Evolutionary conservation across 495 filamentous ascomycete species (phyloP).

Genomic region (Penicillium bovifimosum): DNA sequence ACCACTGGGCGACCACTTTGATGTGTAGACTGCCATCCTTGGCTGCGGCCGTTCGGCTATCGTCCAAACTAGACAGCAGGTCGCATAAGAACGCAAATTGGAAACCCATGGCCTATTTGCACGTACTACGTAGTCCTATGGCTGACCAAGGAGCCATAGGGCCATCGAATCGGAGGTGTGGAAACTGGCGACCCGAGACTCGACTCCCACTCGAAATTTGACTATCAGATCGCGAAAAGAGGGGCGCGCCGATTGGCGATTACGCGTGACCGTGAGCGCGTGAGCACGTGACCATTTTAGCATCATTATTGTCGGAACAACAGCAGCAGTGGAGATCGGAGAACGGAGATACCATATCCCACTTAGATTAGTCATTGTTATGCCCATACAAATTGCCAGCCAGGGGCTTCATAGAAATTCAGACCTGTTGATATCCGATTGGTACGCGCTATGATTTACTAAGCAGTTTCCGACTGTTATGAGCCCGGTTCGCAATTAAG

Average conservation of each 20-base stretch:
- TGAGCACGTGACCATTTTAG: slow-evolving; percentile 28
- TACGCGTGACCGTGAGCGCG: slow-evolving; percentile 28
- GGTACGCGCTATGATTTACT: too few species aligned
- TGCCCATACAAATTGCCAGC: too few species aligned
- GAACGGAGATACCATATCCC: too few species aligned
- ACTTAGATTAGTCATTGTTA: too few species aligned
- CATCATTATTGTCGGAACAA: too few species aligned
- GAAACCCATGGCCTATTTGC: slow-evolving; percentile 48
- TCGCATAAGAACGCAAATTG: slow-evolving; percentile 57
- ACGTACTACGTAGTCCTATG: neutral
- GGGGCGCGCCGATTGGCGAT: neutral
- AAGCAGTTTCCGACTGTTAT: too few species aligned
- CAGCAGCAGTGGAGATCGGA: too few species aligned
- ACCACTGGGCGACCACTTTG: slow-evolving; percentile 53
- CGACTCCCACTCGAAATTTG: too few species aligned
- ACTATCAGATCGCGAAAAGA: neutral
- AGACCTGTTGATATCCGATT: too few species aligned
- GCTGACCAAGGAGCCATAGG: neutral
- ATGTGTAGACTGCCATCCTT: slow-evolving; percentile 30
- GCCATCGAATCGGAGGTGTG: neutral
- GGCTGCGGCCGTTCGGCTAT: slow-evolving; percentile 30
- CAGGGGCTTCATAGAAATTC: too few species aligned
- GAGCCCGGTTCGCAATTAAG: too few species aligned
- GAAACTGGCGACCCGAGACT: neutral
- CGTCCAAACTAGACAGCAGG: slow-evolving; percentile 51